Evolutionary conservation across 1,284 basidiomycete genomes (phyloP).

Genomic region (Mycena sp.): DNA sequence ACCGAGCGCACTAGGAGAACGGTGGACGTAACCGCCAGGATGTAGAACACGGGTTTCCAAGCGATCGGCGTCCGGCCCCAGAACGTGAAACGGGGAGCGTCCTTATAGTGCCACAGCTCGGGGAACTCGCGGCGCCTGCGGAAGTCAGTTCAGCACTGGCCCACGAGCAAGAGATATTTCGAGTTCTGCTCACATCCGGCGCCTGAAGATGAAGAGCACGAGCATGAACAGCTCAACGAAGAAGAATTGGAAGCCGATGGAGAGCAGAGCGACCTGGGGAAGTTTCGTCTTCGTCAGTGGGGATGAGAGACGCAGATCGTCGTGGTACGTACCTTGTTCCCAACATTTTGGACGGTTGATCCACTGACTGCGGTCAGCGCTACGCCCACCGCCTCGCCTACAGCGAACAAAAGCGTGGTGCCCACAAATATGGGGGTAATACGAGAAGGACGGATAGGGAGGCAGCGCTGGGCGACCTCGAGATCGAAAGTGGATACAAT

Average conservation of each 20-base stretch:
- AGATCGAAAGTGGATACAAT: neutral
- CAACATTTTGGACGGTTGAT: neutral
- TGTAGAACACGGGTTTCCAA: slow-evolving; percentile 28
- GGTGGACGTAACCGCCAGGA: slow-evolving; percentile 24
- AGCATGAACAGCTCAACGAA: slow-evolving; percentile 16
- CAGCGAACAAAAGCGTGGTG: neutral
- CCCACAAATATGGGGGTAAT: slow-evolving; percentile 15
- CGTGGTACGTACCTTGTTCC: neutral
- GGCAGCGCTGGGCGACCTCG: slow-evolving; percentile 8
- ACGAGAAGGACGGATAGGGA: neutral
- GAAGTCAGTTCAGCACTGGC: neutral
- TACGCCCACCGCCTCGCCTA: slow-evolving; percentile 1
- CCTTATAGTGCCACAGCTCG: neutral
- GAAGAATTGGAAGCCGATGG: slow-evolving; percentile 18
- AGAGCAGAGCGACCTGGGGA: slow-evolving; percentile 14
- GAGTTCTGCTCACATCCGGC: slow-evolving; percentile 12
- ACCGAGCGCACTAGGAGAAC: slow-evolving; percentile 20
- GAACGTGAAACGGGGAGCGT: neutral
- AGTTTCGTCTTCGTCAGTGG: neutral
- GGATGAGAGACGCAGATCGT: neutral
- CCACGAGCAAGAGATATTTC: neutral
- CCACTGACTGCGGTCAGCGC: neutral
- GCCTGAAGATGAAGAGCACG: slow-evolving; percentile 16
- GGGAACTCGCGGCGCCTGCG: neutral
- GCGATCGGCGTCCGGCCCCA: slow-evolving; percentile 15